Base-by-base conservation (phyloP, 345 rosid genomes). In the Brassica juncea region DNA sequence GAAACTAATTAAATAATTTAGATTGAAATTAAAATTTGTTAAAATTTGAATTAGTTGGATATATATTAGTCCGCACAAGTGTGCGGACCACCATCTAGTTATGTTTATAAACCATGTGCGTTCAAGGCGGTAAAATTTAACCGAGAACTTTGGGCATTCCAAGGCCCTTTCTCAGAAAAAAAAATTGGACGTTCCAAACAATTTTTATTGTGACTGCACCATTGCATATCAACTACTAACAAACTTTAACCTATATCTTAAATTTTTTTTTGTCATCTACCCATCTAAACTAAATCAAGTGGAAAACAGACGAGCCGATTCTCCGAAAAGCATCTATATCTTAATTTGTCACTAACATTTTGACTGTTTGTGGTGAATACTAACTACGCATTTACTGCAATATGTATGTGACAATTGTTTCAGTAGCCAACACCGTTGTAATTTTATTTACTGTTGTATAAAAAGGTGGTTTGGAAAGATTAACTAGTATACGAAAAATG, bases 101-200 rank as follows among this genome's bases (percentile, higher is more conserved):
- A 64, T 49, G 16, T 32, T 8, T 16, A 47, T 57, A 19, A 19
- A 19, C 61, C 49, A 74, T 35, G 32, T 66, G 57, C 16, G 23
- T 5, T 52, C 35, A 54, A n/a, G 71, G 63, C 10, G 34, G 70
- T 65, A 65, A 6, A 30, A 31, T 32, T 74, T 70, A 74, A 32
- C 71, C 15, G 9, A 31, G 14, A 12, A 10, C 15, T 39, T 44
- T 68, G 34, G 71, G 28, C n/a, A 14, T 35, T 34, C 47, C 8
- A 54, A 54, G 30, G 30, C 30, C 30, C 30, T 27, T 27, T 27
- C 30, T 27, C 30, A 27, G 4, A 27, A 27, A 27, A 27, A 27
- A 27, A 27, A 27, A 27, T 44, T 68, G 34, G 71, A 8, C n/a
- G 27, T 35, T 34, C 47, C 8, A 54, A 54, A 5, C 25, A 54